Evolutionary conservation across 208 protist species (phyloP).

Genomic region (Crithidia mellificae): DNA sequence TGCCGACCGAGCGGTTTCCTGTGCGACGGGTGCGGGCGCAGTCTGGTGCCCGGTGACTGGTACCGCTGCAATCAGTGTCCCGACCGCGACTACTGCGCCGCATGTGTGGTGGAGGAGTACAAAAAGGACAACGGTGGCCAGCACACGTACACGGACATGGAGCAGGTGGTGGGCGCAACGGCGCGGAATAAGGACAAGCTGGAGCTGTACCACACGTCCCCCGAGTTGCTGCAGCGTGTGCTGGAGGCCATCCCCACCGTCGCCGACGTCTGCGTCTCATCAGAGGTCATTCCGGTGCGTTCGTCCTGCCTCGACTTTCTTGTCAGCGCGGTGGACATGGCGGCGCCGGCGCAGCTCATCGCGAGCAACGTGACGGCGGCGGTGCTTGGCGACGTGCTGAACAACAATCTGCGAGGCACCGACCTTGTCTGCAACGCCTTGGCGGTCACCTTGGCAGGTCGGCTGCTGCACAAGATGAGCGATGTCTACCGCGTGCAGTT

Average conservation of each 20-base stretch:
- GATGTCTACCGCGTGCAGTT: conserved; percentile 67
- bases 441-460: conserved; percentile 55
- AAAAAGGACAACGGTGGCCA: conserved; percentile 38
- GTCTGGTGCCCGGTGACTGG: conserved; percentile 58
- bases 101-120: conserved; percentile 59
- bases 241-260: conserved; percentile 62
- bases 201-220: conserved; percentile 44
- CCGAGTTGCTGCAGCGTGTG: conserved; percentile 51
- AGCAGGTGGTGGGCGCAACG: conserved; percentile 30
- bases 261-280: conserved; percentile 56
- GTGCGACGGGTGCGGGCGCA: conserved; percentile 68
- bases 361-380: conserved; percentile 27
- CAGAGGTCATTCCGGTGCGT: conserved; percentile 56
- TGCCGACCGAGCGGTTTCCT: conserved; percentile 41
- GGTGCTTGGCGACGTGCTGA: conserved; percentile 59
- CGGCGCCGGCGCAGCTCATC: conserved; percentile 48
- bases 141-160: conserved; percentile 83
- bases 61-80: conserved; percentile 82
- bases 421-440: conserved; percentile 52
- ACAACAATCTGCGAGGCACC: conserved; percentile 50
- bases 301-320: conserved; percentile 58
- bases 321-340: conserved; percentile 56
- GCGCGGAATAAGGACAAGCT: conserved; percentile 35
- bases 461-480: conserved; percentile 72
- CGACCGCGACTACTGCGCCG: conserved; percentile 75